These are phyloP conservation scores for Dipodascus albidus DNA, from an alignment of 805 yeast species.

Conservation along the genomic window DNA sequence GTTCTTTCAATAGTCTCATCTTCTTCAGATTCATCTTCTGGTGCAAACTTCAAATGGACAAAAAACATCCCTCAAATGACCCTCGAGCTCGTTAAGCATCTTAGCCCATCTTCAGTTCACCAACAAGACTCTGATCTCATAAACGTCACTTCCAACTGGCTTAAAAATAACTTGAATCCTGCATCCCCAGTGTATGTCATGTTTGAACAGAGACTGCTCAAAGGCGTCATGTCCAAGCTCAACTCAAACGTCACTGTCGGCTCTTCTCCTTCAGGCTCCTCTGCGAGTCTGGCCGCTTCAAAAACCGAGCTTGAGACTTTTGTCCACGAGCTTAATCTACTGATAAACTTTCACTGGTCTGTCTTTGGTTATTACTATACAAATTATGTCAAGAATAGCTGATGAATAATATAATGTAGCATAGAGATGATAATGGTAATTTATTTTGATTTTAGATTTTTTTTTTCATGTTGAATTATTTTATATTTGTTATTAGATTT, in stretches of 20 bases:
- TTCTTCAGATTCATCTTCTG: slow-evolving; percentile 23
- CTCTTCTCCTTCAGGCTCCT: neutral
- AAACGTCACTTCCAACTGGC: slow-evolving; percentile 65
- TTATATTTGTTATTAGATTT: too few species aligned
- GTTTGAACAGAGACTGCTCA: slow-evolving; percentile 44
- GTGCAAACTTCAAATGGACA: slow-evolving; percentile 83
- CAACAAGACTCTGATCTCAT: slow-evolving; percentile 19
- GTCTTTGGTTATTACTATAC: slow-evolving; percentile 64
- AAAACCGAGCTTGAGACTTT: slow-evolving; percentile 41
- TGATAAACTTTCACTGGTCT: slow-evolving; percentile 70
- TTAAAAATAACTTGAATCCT: slow-evolving; percentile 79
- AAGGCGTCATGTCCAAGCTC: slow-evolving; percentile 6
- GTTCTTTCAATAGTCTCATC: slow-evolving; percentile 70
- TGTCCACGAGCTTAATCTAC: slow-evolving; percentile 48
- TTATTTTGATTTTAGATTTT: too few species aligned
- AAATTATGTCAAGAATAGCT: neutral
- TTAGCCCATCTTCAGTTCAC: slow-evolving; percentile 8
- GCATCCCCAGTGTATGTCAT: slow-evolving; percentile 62
- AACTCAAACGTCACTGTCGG: slow-evolving; percentile 6
- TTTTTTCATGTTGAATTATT: too few species aligned
- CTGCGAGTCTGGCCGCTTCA: slow-evolving; percentile 8
- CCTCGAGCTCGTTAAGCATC: slow-evolving; percentile 44
- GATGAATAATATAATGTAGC: neutral
- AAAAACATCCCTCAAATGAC: slow-evolving; percentile 64
- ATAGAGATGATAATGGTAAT: too few species aligned